These are phyloP conservation scores for Entomortierella beljakovae DNA, from an alignment of 192 early-diverging fungal genomes.

Conservation along the genomic window DNA sequence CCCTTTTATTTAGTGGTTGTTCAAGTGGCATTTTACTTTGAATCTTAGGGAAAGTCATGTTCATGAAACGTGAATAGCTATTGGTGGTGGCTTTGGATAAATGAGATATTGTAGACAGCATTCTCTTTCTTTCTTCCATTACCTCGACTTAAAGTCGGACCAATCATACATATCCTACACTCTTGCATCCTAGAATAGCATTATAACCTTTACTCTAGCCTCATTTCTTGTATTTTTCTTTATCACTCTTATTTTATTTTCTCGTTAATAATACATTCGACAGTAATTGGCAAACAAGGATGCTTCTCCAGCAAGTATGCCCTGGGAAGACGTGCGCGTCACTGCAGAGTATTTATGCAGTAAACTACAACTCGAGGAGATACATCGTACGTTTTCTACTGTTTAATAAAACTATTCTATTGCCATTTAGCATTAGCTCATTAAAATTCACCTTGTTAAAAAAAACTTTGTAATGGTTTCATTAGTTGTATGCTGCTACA, in stretches of 20 bases:
- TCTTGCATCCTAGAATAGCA: too few species aligned
- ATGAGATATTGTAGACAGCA: too few species aligned
- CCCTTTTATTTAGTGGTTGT: neutral
- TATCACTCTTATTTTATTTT: too few species aligned
- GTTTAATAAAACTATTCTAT: neutral
- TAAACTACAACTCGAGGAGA: slow-evolving; percentile 51
- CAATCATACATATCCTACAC: too few species aligned
- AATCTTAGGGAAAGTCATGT: neutral
- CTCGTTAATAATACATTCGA: too few species aligned
- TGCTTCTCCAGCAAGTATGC: slow-evolving; percentile 68
- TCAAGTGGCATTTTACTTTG: too few species aligned
- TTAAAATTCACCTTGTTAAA: neutral
- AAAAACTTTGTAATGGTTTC: neutral
- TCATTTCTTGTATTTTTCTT: too few species aligned
- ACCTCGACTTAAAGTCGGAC: too few species aligned
- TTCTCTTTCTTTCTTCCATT: too few species aligned
- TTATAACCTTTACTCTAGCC: too few species aligned
- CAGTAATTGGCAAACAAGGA: slow-evolving; percentile 17
- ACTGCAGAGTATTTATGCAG: slow-evolving; percentile 57
- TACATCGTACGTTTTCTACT: slow-evolving; percentile 57
- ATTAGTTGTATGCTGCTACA: slow-evolving; percentile 64
- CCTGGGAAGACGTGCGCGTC: slow-evolving; percentile 64
- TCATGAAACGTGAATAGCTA: too few species aligned
- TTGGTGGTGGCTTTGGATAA: neutral
- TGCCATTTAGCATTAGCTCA: neutral